Conservation (phyloP, 2,329 filamentous ascomycete genomes). For the Aureobasidium pullulans region DNA sequence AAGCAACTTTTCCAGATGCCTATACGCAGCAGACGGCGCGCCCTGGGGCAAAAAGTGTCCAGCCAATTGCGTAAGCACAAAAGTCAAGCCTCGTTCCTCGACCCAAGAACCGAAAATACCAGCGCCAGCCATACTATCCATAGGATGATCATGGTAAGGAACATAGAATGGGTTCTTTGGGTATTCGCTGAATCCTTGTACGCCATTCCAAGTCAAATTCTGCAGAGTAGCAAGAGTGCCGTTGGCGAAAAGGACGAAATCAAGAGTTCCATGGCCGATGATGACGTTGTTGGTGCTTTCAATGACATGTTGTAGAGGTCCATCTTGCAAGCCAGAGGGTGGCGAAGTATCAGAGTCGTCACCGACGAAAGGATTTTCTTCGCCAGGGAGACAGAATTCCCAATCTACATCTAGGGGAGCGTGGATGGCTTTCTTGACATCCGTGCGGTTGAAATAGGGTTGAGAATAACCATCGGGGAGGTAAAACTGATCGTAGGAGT, state of each 20-base stretch:
- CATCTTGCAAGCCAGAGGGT: constrained; percentile 16
- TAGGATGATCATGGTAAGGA: constrained; percentile 17
- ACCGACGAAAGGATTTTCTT: constrained; percentile 18
- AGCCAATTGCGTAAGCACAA: constrained; percentile 21
- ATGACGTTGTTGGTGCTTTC: constrained; percentile 28
- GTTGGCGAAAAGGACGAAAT: constrained; percentile 23
- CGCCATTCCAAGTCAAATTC: constrained; percentile 27
- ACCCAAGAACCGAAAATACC: constrained; percentile 20
- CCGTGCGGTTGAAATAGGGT: constrained; percentile 30
- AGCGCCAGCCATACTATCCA: constrained; percentile 17
- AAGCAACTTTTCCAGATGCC: constrained; percentile 3
- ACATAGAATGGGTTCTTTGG: constrained; percentile 21
- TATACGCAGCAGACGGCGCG: background rate
- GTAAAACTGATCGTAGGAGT: background rate
- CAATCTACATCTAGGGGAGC: constrained; percentile 22
- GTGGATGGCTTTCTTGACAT: constrained; percentile 32
- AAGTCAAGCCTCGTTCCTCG: constrained; percentile 23
- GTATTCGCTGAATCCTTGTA: constrained; percentile 22
- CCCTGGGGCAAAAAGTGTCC: constrained; percentile 19
- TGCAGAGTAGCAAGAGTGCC: constrained; percentile 24
- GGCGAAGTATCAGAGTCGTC: constrained; percentile 17
- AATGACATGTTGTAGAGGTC: constrained; percentile 23
- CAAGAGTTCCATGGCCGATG: constrained; percentile 24
- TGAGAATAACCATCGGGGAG: constrained; percentile 17
- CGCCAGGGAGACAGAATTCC: constrained; percentile 23